These are phyloP conservation scores for Zymoseptoria ardabiliae DNA, from an alignment of 2,329 filamentous ascomycete genomes.

Conservation along the genomic window DNA sequence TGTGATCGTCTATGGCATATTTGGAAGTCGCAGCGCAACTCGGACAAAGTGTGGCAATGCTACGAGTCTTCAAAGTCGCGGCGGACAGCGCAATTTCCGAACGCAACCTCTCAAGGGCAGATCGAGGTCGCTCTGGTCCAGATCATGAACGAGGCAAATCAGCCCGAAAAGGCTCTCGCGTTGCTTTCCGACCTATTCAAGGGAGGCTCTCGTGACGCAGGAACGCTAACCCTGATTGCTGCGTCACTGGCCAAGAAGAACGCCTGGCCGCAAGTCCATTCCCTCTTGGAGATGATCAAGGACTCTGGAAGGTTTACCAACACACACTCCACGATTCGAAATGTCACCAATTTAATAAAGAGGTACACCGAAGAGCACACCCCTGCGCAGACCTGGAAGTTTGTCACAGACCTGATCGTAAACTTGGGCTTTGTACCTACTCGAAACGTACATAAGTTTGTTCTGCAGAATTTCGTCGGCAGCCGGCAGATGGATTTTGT, in stretches of 20 bases:
- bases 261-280: conserved; percentile 6
- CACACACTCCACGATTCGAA: not conserved
- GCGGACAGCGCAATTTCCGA: not conserved
- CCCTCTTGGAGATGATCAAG: conserved; percentile 1
- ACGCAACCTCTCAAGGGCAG: not conserved
- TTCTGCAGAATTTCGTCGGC: conserved; percentile 20
- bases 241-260: conserved; percentile 6
- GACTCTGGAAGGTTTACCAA: not conserved
- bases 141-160: conserved; percentile 7
- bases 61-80: not conserved
- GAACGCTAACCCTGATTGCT: conserved; percentile 8
- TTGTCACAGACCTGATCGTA: conserved; percentile 19
- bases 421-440: conserved; percentile 19
- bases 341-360: conserved; percentile 17
- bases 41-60: not conserved
- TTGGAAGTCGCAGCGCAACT: not conserved
- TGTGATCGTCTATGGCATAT: not conserved
- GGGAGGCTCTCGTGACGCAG: not conserved
- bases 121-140: conserved; percentile 8
- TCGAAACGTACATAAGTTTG: conserved; percentile 16
- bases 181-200: conserved; percentile 1
- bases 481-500: conserved; percentile 15
- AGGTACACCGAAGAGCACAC: conserved; percentile 15
- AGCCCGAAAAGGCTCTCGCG: conserved; percentile 5
- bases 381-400: conserved; percentile 20